phyloP scores from a whole-genome alignment of 2,329 filamentous ascomycete species.

The Alternaria arborescens region DNA sequence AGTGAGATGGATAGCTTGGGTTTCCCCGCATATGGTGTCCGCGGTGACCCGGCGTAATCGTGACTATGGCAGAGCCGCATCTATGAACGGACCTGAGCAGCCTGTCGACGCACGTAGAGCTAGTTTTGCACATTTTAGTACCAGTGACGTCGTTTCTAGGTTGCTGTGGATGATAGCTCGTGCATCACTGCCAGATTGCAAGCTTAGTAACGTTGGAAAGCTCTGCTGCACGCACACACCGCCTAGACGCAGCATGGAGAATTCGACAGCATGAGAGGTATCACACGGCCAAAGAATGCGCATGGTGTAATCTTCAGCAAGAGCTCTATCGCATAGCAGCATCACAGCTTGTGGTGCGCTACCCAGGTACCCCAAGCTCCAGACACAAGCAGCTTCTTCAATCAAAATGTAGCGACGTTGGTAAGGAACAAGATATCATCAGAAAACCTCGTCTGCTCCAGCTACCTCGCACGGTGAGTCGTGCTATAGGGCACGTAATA shows the following conservation, averaged over 20 bases:
- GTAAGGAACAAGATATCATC: conserved; percentile 72
- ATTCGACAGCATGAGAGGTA: neutral
- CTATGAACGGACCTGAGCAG: neutral
- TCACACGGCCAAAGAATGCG: neutral
- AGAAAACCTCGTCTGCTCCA: conserved; percentile 68
- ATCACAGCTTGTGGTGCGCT: neutral
- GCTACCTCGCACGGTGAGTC: conserved; percentile 66
- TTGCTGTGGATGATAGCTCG: neutral
- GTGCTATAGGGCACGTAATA: conserved; percentile 70
- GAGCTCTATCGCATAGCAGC: neutral
- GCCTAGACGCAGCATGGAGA: neutral
- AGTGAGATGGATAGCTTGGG: neutral
- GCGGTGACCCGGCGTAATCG: conserved; percentile 9
- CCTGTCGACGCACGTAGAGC: neutral
- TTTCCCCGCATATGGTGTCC: conserved; percentile 17
- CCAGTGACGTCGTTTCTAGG: too few species aligned
- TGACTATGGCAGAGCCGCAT: conserved; percentile 9
- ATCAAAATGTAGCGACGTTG: conserved; percentile 66
- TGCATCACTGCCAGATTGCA: neutral
- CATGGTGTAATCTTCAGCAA: neutral
- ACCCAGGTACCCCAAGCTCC: neutral
- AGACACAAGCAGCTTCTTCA: conserved; percentile 4
- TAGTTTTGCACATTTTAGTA: neutral
- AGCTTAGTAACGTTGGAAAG: neutral
- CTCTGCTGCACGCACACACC: neutral